Evolutionary conservation across 164 flowering plant species (phyloP), one percentile per base, ranked within the genome.

Genomic region (Warburgia ugandensis): DNA sequence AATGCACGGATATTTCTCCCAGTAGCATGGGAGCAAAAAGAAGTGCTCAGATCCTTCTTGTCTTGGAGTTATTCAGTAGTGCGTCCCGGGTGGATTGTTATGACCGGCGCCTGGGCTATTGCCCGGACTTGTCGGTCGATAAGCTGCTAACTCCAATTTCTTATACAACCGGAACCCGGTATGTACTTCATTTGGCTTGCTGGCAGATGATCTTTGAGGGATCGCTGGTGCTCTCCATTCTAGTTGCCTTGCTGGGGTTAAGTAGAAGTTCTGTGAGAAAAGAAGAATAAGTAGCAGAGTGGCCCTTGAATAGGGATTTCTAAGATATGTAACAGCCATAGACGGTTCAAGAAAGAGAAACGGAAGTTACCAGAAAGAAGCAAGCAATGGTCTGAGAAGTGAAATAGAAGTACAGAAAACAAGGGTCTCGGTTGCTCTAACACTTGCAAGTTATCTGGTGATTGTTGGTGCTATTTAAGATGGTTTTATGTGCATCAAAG

Each of bases 101-200:
- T 64, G 62, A 13, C 68, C 68, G 14, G 50, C 51, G n/a, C 68
- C 68, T 10, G 68, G 62, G 43, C 68, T 64, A 28, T 53, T 54
- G 16, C 68, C 68, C 12, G 58, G 58, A 25, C 29, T 14, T 13
- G 67, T 63, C 6, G 67, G 67, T 8, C 62, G 52, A 22, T 40
- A 57, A 25, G 62, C 67, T 30, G 51, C 53, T 10, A 50, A 29
- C 40, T 51, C 61, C 0, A 29, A 35, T 26, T 37, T 56, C 53
- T 62, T 56, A 25, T 43, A 17, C 8, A 13, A 6, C 14, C 31
- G 31, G 36, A 29, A 17, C 6, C 6, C 35, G 12, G 49, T 29
- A 10, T 4, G 12, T 48, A 21, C 9, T 31, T n/a, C 10, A 6
- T 17, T 17, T 17, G 37, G 5, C 10, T 35, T 2, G 21, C 21